These are phyloP conservation scores for Moelleriella libera DNA, from an alignment of 2,329 filamentous ascomycete genomes.

Conservation along the genomic window DNA sequence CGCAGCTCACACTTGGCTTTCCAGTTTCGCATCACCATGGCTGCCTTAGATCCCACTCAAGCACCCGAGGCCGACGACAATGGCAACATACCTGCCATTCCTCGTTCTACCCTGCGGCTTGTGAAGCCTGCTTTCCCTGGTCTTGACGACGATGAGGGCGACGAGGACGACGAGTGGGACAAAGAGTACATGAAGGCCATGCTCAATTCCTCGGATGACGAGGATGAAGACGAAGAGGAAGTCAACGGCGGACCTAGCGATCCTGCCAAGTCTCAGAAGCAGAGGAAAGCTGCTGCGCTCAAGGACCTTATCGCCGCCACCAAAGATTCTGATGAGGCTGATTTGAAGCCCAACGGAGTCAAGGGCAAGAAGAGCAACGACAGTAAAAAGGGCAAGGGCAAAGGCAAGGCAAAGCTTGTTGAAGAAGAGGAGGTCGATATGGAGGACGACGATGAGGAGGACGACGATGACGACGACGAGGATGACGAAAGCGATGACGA, in stretches of 20 bases:
- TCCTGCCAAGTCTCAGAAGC: slow-evolving; percentile 78
- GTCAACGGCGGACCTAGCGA: slow-evolving; percentile 83
- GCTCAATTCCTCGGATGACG: slow-evolving; percentile 36
- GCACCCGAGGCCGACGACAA: slow-evolving; percentile 51
- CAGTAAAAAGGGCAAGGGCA: slow-evolving; percentile 53
- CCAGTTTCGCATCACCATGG: slow-evolving; percentile 97
- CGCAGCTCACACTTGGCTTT: slow-evolving; percentile 13
- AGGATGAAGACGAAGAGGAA: slow-evolving; percentile 46
- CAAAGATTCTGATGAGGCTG: slow-evolving; percentile 44
- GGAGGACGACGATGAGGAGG: slow-evolving; percentile 17
- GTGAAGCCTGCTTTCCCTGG: slow-evolving; percentile 55
- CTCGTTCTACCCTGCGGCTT: slow-evolving; percentile 81
- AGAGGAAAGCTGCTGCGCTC: slow-evolving; percentile 61
- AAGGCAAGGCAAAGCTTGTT: slow-evolving; percentile 40
- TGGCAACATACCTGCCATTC: slow-evolving; percentile 44
- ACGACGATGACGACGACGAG: slow-evolving; percentile 32
- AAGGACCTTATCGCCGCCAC: slow-evolving; percentile 64
- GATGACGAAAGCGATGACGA: slow-evolving; percentile 48
- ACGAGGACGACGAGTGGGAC: slow-evolving; percentile 50
- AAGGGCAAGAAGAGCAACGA: slow-evolving; percentile 52
- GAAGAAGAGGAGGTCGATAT: slow-evolving; percentile 46
- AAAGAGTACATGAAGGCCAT: slow-evolving; percentile 49
- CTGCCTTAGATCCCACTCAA: slow-evolving; percentile 84
- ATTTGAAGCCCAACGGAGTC: slow-evolving; percentile 45
- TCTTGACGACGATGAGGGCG: slow-evolving; percentile 26